A percentile compares a stretch with the other conserved stretches of the same genome.
Conservation (phyloP, 1,139 yeast species). For the Blastobotrys malaysiensis region DNA sequence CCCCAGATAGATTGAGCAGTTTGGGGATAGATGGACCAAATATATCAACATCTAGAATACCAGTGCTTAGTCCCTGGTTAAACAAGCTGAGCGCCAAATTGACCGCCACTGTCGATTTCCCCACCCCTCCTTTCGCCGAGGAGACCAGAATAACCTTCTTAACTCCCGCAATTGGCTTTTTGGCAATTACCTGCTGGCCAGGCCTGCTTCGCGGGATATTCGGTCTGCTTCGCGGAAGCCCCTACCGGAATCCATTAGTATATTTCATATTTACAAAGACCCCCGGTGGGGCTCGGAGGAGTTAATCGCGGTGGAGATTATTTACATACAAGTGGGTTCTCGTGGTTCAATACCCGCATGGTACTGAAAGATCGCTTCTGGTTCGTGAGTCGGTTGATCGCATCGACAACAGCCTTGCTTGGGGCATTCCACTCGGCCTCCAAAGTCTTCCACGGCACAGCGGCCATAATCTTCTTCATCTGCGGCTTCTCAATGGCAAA, state of each 20-base stretch:
- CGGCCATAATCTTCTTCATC: slow-evolving; percentile 40
- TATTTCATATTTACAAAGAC: slow-evolving; percentile 8
- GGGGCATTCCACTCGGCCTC: slow-evolving; percentile 54
- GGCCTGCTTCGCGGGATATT: slow-evolving; percentile 21
- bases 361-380: slow-evolving; percentile 21
- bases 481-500: slow-evolving; percentile 32
- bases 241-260: slow-evolving; percentile 28
- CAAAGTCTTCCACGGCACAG: slow-evolving; percentile 45
- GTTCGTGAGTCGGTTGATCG: slow-evolving; percentile 25
- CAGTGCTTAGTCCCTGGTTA: slow-evolving; percentile 52
- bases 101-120: slow-evolving; percentile 49
- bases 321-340: slow-evolving; percentile 49
- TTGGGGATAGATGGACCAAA: slow-evolving; percentile 83
- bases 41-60: slow-evolving; percentile 72
- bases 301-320: slow-evolving; percentile 8
- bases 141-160: slow-evolving; percentile 60
- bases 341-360: slow-evolving; percentile 32
- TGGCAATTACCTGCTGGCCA: slow-evolving; percentile 38
- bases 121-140: slow-evolving; percentile 80
- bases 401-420: slow-evolving; percentile 26
- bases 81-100: slow-evolving; percentile 64
- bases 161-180: slow-evolving; percentile 59
- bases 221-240: slow-evolving; percentile 43
- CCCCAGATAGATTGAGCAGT: slow-evolving; percentile 51
- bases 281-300: not conserved